Percentiles rank a stretch among this genome's conserved stretches.
Evolutionary conservation across 1,284 basidiomycete species (phyloP).

Genomic region (Caloboletus firmus): DNA sequence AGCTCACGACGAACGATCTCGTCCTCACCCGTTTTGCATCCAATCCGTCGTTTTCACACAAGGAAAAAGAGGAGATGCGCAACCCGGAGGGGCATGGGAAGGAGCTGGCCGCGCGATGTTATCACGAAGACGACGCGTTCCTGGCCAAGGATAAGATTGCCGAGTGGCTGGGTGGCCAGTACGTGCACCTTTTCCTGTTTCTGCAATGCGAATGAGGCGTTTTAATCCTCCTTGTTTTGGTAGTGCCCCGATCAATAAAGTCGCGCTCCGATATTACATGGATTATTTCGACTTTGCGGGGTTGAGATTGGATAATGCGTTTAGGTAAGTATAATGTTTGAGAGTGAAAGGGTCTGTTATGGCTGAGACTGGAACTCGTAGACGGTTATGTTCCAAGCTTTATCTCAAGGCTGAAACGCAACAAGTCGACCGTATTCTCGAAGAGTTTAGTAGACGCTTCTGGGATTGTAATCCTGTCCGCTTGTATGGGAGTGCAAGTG

Average conservation of each 20-base stretch:
- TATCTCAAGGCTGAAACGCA: conserved; percentile 96
- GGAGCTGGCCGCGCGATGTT: conserved; percentile 76
- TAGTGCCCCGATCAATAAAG: conserved; percentile 75
- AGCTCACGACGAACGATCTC: conserved; percentile 50
- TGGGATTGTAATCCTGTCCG: conserved; percentile 86
- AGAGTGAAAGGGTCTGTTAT: not conserved
- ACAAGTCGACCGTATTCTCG: conserved; percentile 95
- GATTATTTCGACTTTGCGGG: conserved; percentile 86
- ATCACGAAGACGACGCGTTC: conserved; percentile 86
- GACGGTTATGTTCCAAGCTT: conserved; percentile 86
- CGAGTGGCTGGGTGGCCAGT: conserved; percentile 92
- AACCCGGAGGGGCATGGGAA: conserved; percentile 68
- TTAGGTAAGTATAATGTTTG: conserved; percentile 57
- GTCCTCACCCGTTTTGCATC: conserved; percentile 44
- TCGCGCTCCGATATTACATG: conserved; percentile 80
- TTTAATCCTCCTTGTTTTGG: conserved; percentile 11
- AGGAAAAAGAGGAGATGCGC: conserved; percentile 56
- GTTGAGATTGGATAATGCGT: conserved; percentile 84
- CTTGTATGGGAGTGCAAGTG: conserved; percentile 81
- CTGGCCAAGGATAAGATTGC: conserved; percentile 88
- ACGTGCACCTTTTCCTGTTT: conserved; percentile 39
- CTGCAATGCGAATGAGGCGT: not conserved
- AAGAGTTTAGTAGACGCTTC: conserved; percentile 86
- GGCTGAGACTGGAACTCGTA: conserved; percentile 33
- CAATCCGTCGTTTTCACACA: conserved; percentile 44